Evolutionary conservation across 2,329 filamentous ascomycete species (phyloP).

Genomic region (Fusarium sp.): DNA sequence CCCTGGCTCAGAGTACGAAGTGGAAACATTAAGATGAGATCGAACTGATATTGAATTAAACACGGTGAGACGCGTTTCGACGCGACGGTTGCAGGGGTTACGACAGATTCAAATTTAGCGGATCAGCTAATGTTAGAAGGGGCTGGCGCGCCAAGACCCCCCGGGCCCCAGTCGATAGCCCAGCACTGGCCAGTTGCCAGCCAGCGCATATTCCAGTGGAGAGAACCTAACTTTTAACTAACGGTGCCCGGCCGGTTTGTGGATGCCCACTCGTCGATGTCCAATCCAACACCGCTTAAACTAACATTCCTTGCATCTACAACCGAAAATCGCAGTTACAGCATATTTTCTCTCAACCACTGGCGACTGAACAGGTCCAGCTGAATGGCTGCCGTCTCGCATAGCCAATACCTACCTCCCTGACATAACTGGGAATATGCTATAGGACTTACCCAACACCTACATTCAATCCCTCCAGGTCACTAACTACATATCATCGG

Average conservation of each 20-base stretch:
- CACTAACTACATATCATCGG: slow-evolving; percentile 35
- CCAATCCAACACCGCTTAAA: slow-evolving; percentile 17
- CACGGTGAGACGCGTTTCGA: slow-evolving; percentile 36
- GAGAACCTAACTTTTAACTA: slow-evolving; percentile 8
- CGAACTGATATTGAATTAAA: slow-evolving; percentile 24
- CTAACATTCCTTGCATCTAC: slow-evolving; percentile 42
- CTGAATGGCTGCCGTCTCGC: slow-evolving; percentile 42
- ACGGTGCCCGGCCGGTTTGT: slow-evolving; percentile 12
- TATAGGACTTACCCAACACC: slow-evolving; percentile 18
- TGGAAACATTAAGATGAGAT: slow-evolving; percentile 10
- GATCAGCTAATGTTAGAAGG: background rate
- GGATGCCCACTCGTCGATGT: slow-evolving; percentile 26
- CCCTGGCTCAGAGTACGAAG: background rate
- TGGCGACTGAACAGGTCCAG: slow-evolving; percentile 3
- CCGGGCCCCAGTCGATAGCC: background rate
- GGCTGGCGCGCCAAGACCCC: slow-evolving; percentile 22
- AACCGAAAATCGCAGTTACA: slow-evolving; percentile 25
- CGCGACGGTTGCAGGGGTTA: slow-evolving; percentile 36
- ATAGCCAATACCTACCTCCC: slow-evolving; percentile 34
- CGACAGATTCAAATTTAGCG: slow-evolving; percentile 25
- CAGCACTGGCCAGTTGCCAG: slow-evolving; percentile 1
- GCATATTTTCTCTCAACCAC: slow-evolving; percentile 23
- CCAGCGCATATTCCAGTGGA: slow-evolving; percentile 10
- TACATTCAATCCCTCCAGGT: slow-evolving; percentile 27
- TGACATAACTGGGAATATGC: slow-evolving; percentile 40